These are phyloP conservation scores for Euphorbia peplus DNA, from an alignment of 345 rosid genomes.

Conservation along the genomic window DNA sequence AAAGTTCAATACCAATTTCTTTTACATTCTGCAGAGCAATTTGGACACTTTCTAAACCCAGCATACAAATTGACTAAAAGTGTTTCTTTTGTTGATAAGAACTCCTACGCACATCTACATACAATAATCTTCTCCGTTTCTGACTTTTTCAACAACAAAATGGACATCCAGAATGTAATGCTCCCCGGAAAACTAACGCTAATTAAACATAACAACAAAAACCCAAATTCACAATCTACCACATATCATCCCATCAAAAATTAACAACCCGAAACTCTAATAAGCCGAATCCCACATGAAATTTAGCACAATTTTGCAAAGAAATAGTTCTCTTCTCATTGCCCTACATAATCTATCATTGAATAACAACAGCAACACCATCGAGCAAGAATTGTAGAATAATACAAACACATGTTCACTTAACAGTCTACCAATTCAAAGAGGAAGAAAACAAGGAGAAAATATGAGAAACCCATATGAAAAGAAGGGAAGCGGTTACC, in stretches of 20 bases:
- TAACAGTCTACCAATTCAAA: neutral
- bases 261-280: too few relatives aligned
- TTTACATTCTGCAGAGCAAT: neutral
- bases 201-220: neutral
- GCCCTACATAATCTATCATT: neutral
- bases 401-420: neutral
- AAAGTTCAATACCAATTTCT: neutral
- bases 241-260: too few relatives aligned
- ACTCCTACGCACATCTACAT: neutral
- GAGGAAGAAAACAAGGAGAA: neutral
- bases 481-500: constrained; percentile 25
- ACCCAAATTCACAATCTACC: neutral
- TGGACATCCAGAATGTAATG: too few relatives aligned
- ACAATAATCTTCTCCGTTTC: neutral
- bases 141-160: too few relatives aligned
- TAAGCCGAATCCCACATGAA: too few relatives aligned
- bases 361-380: neutral
- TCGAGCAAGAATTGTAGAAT: neutral
- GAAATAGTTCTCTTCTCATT: too few relatives aligned
- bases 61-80: neutral
- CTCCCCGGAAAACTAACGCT: too few relatives aligned
- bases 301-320: too few relatives aligned
- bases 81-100: neutral
- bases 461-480: neutral
- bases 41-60: neutral